These are phyloP conservation scores for Solanum paucissectum DNA, from an alignment of 257 asterid genomes.

Conservation along the genomic window DNA sequence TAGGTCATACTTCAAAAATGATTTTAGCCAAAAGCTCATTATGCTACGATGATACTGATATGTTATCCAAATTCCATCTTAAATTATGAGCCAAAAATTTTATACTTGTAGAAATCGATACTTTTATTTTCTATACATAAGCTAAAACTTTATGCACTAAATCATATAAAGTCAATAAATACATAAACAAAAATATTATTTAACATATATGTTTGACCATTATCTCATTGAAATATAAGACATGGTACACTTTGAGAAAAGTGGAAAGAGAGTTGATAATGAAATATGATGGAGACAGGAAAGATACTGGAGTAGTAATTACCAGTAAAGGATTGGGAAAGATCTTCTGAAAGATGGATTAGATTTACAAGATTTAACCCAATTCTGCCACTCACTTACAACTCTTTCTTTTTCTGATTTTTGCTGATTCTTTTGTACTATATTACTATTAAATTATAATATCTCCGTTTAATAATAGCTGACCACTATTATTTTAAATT, in stretches of 20 bases:
- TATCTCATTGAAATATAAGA: neutral
- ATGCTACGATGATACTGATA: neutral
- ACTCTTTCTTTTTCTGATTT: neutral
- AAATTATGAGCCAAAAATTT: neutral
- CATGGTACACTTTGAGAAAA: neutral
- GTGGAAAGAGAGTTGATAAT: neutral
- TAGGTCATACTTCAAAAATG: too few relatives aligned
- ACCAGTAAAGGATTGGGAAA: neutral
- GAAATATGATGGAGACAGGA: slow-evolving; percentile 7
- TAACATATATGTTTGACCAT: neutral
- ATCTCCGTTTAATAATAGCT: too few relatives aligned
- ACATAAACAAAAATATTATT: neutral
- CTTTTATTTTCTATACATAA: too few relatives aligned
- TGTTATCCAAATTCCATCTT: neutral
- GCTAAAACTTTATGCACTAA: neutral
- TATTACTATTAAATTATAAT: neutral
- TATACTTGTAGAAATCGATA: too few relatives aligned
- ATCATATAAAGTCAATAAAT: too few relatives aligned
- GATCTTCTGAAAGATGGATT: neutral
- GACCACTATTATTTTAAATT: too few relatives aligned
- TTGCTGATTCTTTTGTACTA: slow-evolving; percentile 2
- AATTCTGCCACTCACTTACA: neutral
- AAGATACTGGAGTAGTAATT: neutral
- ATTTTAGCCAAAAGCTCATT: neutral
- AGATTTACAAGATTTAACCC: neutral